These are phyloP conservation scores for Acrasis kona DNA, from an alignment of 78 protist genomes.

Conservation along the genomic window DNA sequence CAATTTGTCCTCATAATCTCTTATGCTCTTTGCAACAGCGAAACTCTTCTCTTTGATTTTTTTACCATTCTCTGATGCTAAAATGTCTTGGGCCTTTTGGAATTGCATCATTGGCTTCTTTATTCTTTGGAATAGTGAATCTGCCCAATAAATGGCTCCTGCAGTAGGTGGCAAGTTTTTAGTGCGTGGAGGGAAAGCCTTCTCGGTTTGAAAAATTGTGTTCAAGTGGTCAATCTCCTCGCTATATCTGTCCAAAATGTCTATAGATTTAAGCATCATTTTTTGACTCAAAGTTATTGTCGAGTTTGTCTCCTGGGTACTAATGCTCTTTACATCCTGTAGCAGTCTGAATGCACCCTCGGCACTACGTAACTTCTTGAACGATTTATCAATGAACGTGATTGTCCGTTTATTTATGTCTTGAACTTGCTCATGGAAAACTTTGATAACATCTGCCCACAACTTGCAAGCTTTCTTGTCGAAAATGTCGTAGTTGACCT, in stretches of 20 bases:
- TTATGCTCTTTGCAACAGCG: conserved; percentile 33
- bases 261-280: conserved; percentile 56
- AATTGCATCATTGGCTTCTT: conserved; percentile 51
- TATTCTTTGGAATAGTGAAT: conserved; percentile 46
- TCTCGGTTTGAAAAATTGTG: conserved; percentile 19
- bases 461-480: conserved; percentile 2
- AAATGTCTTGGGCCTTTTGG: conserved; percentile 14
- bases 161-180: conserved; percentile 73
- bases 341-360: conserved; percentile 70
- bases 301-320: conserved; percentile 20
- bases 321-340: conserved; percentile 43
- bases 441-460: conserved; percentile 36
- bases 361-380: conserved; percentile 60
- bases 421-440: conserved; percentile 23
- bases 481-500: conserved; percentile 45
- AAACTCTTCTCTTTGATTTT: conserved; percentile 15
- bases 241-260: conserved; percentile 45
- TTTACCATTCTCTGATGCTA: conserved; percentile 16
- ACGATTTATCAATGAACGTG: conserved; percentile 56
- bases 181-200: conserved; percentile 59
- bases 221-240: conserved; percentile 24
- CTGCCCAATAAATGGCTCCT: conserved; percentile 72
- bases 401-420: conserved; percentile 15
- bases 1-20: conserved; percentile 30
- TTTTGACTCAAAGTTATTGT: background rate